Conservation (phyloP, 495 filamentous ascomycete genomes). For the Ascobolus immersus region DNA sequence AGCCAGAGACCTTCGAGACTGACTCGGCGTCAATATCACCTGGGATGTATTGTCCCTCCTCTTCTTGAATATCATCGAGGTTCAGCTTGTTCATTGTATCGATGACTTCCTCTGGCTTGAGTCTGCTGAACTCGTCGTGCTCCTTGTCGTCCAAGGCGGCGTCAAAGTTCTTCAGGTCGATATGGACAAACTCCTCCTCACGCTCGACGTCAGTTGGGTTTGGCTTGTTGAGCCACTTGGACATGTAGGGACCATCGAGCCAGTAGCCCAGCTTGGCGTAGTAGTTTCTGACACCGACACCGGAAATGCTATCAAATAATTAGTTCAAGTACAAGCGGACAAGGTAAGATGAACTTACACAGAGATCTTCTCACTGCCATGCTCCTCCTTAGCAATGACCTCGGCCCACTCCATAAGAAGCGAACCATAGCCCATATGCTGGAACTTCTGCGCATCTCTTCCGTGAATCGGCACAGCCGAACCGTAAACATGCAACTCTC, state of each 20-base stretch:
- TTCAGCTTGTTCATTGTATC: no score
- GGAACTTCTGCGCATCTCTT: constrained; percentile 80
- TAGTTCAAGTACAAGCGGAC: no score
- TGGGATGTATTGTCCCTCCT: no score
- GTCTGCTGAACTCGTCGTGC: no score
- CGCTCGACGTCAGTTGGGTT: no score
- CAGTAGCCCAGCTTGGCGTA: constrained; percentile 79
- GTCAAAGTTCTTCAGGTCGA: no score
- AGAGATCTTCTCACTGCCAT: constrained; percentile 75
- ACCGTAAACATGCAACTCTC: constrained; percentile 90
- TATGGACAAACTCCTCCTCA: no score
- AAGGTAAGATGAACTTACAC: constrained; percentile 25
- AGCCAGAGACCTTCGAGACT: no score
- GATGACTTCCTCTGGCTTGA: no score
- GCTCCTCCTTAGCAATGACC: constrained; percentile 76
- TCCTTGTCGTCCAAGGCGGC: no score
- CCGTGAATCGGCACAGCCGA: constrained; percentile 86
- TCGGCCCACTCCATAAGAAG: constrained; percentile 95
- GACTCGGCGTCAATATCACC: no score
- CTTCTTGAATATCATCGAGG: no score
- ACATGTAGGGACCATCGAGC: constrained; percentile 80
- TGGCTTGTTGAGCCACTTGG: constrained; percentile 44
- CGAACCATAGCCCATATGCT: constrained; percentile 93
- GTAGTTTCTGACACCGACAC: constrained; percentile 81
- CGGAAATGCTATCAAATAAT: constrained; percentile 34